Percentiles rank a stretch among this genome's conserved stretches.
phyloP scores from a whole-genome alignment of 1,284 basidiomycete species.

The Fomes fomentarius region DNA sequence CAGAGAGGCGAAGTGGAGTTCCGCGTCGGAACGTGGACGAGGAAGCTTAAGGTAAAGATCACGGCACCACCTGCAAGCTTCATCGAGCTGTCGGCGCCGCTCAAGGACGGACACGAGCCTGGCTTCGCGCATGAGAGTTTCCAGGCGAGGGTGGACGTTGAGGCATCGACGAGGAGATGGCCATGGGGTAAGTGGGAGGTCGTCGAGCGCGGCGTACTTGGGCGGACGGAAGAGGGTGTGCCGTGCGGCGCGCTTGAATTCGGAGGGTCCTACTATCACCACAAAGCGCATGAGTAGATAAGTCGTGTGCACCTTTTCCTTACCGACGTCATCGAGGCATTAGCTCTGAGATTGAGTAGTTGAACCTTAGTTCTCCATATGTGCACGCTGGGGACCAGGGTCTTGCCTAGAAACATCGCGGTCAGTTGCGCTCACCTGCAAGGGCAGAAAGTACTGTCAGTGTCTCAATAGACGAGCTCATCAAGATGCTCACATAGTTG shows the following conservation, averaged over 20 bases:
- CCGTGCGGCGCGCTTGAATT: slow-evolving; percentile 30
- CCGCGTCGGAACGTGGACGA: slow-evolving; percentile 16
- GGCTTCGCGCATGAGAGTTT: slow-evolving; percentile 31
- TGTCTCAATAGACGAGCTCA: neutral
- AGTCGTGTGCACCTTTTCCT: no score
- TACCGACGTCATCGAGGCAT: no score
- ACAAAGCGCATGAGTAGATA: no score
- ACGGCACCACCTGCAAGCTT: slow-evolving; percentile 25
- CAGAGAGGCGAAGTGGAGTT: slow-evolving; percentile 18
- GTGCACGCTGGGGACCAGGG: no score
- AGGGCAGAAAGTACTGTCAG: no score
- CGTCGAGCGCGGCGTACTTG: slow-evolving; percentile 24
- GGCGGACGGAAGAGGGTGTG: slow-evolving; percentile 13
- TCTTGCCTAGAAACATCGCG: no score
- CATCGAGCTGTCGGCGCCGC: slow-evolving; percentile 26
- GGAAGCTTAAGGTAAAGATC: slow-evolving; percentile 23
- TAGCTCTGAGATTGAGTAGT: no score
- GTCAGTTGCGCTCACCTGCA: no score
- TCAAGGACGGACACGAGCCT: slow-evolving; percentile 26
- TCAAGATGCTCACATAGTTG: neutral
- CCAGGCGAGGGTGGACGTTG: slow-evolving; percentile 17
- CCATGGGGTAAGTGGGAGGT: slow-evolving; percentile 26
- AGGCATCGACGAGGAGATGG: slow-evolving; percentile 21
- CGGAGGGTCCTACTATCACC: slow-evolving; percentile 29
- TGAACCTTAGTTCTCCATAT: no score